Conservation (phyloP, 2,329 filamentous ascomycete genomes). For the Colletotrichum paranaense region DNA sequence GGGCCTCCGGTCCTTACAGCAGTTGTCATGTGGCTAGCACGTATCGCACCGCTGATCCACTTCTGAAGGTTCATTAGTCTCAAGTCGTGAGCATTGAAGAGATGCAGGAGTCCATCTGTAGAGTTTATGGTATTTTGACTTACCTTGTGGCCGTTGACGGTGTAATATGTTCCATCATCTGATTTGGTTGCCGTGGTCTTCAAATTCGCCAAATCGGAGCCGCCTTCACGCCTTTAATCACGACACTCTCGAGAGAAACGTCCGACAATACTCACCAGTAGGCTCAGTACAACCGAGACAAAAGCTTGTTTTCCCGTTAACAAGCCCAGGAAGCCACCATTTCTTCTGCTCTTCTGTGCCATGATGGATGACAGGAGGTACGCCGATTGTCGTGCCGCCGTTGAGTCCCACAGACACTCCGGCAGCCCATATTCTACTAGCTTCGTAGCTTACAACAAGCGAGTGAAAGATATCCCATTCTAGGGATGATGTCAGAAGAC, state of each 20-base stretch:
- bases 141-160: conserved; percentile 68
- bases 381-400: conserved; percentile 71
- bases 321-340: conserved; percentile 69
- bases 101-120: no score
- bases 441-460: conserved; percentile 66
- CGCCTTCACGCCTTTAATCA: neutral
- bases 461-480: conserved; percentile 68
- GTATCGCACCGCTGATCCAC: conserved; percentile 73
- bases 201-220: conserved; percentile 65
- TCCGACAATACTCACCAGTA: conserved; percentile 55
- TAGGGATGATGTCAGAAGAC: conserved; percentile 51
- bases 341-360: conserved; percentile 69
- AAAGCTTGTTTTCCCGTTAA: conserved; percentile 68
- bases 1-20: conserved; percentile 69
- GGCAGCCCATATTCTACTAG: conserved; percentile 60
- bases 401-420: conserved; percentile 68
- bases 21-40: conserved; percentile 70
- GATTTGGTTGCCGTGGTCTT: conserved; percentile 65
- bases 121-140: neutral
- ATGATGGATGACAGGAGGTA: conserved; percentile 70
- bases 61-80: conserved; percentile 54
- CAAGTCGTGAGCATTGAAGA: no score
- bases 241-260: neutral
- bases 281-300: conserved; percentile 75
- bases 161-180: conserved; percentile 60